Conservation (phyloP, 2,329 filamentous ascomycete genomes). For the Fusarium siculi region DNA sequence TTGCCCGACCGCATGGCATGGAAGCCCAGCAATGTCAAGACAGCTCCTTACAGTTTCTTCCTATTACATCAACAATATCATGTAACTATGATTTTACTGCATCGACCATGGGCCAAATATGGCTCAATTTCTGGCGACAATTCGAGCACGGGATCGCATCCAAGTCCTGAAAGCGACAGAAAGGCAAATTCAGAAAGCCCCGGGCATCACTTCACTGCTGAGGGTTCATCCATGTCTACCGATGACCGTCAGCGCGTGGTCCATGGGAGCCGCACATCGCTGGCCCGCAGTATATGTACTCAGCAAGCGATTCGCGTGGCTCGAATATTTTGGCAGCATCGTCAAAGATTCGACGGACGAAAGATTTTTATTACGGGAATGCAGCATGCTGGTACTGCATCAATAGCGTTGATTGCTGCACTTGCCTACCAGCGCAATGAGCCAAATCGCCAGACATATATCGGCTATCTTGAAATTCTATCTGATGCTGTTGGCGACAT, state of each 20-base stretch:
- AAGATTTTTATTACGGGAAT: constrained; percentile 62
- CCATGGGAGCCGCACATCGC: constrained; percentile 55
- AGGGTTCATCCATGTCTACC: constrained; percentile 40
- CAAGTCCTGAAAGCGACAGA: constrained; percentile 45
- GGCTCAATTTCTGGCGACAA: constrained; percentile 51
- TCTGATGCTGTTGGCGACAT: constrained; percentile 63
- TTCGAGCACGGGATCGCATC: constrained; percentile 46
- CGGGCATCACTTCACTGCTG: constrained; percentile 30
- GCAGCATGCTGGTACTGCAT: constrained; percentile 65
- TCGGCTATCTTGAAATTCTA: constrained; percentile 63
- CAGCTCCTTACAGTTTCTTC: constrained; percentile 62
- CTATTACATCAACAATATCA: constrained; percentile 67
- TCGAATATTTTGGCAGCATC: constrained; percentile 65
- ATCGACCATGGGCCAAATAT: constrained; percentile 64
- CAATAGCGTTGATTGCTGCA: constrained; percentile 64
- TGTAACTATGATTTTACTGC: constrained; percentile 62
- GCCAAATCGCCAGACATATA: constrained; percentile 52
- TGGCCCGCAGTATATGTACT: constrained; percentile 64
- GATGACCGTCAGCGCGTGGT: constrained; percentile 50
- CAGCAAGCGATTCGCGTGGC: constrained; percentile 65
- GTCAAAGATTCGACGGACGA: constrained; percentile 61
- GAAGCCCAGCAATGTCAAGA: constrained; percentile 62
- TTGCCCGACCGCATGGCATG: constrained; percentile 60
- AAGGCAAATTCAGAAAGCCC: constrained; percentile 24
- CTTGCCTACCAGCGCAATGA: constrained; percentile 52